A percentile compares a stretch with the other conserved stretches of the same genome.
phyloP scores from a whole-genome alignment of 176 grass and related monocot species.

The Eragrostis curvula region DNA sequence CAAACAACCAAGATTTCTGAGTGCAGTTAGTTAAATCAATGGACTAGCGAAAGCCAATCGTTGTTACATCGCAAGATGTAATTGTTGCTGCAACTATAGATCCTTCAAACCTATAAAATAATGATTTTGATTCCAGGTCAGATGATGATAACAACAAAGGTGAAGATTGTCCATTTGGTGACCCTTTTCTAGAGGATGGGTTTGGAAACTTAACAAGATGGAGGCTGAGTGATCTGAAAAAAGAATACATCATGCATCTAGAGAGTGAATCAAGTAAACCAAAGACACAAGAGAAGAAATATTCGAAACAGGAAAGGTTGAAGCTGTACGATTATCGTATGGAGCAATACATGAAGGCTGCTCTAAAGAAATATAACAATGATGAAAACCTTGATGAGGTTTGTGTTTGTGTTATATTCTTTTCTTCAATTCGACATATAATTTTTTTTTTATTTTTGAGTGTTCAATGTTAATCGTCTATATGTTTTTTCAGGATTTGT shows the following conservation, averaged over 20 bases:
- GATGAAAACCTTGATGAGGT: neutral
- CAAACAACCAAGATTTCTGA: too few species aligned
- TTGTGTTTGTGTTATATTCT: neutral
- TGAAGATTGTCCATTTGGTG: neutral
- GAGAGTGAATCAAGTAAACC: neutral
- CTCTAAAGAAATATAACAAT: neutral
- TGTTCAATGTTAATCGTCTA: too few species aligned
- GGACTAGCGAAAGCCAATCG: too few species aligned
- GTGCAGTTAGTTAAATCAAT: too few species aligned
- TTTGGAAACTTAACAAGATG: neutral
- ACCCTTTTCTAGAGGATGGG: neutral
- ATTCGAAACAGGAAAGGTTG: neutral
- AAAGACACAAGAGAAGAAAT: neutral
- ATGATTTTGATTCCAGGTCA: neutral
- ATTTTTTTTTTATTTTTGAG: too few species aligned
- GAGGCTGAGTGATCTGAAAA: neutral
- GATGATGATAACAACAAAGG: neutral
- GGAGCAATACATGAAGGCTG: neutral
- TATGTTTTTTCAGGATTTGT: neutral
- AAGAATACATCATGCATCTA: neutral
- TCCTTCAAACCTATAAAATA: neutral
- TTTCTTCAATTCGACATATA: too few species aligned
- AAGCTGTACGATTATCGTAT: neutral
- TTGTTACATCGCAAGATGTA: too few species aligned
- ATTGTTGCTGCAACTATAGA: too few species aligned